phyloP scores from a whole-genome alignment of 352 stramenopile genomes.

The Phytopythium chamaehyphon region DNA sequence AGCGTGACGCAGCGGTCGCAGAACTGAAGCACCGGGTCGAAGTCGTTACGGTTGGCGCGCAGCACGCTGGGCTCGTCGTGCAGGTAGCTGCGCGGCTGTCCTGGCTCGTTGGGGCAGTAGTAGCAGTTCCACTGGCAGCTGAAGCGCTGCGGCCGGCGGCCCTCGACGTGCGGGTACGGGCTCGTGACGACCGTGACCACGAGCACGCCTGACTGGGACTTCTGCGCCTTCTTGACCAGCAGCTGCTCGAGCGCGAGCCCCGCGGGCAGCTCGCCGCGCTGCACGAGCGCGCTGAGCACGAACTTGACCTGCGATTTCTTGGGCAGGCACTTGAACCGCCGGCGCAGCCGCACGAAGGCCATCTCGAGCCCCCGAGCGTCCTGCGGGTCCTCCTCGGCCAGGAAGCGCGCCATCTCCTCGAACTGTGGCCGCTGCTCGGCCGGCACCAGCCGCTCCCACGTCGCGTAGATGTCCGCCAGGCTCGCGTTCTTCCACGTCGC shows the following conservation, averaged over 20 bases:
- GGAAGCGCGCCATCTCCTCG: conserved; percentile 78
- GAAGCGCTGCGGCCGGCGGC: conserved; percentile 86
- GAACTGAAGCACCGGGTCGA: conserved; percentile 91
- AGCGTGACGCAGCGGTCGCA: conserved; percentile 88
- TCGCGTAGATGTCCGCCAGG: conserved; percentile 86
- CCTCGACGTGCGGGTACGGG: conserved; percentile 77
- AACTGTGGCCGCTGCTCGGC: conserved; percentile 61
- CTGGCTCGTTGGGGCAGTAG: conserved; percentile 93
- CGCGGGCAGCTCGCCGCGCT: conserved; percentile 44
- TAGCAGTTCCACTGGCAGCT: conserved; percentile 95
- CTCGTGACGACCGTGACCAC: conserved; percentile 92
- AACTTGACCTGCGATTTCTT: conserved; percentile 92
- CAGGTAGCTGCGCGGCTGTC: conserved; percentile 90
- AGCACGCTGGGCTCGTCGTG: conserved; percentile 92
- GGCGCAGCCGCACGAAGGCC: conserved; percentile 75
- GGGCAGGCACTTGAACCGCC: conserved; percentile 85
- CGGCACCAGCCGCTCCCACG: conserved; percentile 82
- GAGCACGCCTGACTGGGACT: conserved; percentile 88
- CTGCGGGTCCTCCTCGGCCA: conserved; percentile 70
- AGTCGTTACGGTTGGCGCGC: conserved; percentile 90
- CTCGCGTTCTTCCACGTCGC: conserved; percentile 68
- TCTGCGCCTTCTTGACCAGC: conserved; percentile 88
- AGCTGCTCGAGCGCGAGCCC: conserved; percentile 67
- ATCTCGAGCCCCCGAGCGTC: conserved; percentile 81
- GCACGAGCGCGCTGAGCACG: conserved; percentile 68